These are phyloP conservation scores for Neobulgaria alba DNA, from an alignment of 2,329 filamentous ascomycete species.

Conservation along the genomic window DNA sequence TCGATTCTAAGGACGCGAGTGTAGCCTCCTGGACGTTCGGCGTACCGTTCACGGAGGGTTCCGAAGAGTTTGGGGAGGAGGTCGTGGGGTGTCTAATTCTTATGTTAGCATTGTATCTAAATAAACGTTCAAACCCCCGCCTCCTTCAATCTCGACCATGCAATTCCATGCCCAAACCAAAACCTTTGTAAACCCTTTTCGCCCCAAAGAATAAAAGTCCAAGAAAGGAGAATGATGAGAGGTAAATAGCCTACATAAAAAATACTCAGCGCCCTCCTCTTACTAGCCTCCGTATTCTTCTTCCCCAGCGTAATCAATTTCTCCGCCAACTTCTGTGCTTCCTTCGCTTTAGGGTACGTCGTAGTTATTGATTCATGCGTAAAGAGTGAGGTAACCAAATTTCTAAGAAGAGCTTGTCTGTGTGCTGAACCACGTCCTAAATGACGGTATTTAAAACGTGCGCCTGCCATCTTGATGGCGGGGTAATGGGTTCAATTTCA, in stretches of 20 bases:
- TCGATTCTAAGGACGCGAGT: slow-evolving; percentile 91
- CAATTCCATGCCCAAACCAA: too few species aligned
- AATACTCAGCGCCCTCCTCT: slow-evolving; percentile 65
- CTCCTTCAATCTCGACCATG: not conserved
- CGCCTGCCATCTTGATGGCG: slow-evolving; percentile 92
- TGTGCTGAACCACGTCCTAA: slow-evolving; percentile 80
- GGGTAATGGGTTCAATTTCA: too few species aligned
- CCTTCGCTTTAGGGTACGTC: slow-evolving; percentile 94
- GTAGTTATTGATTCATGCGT: slow-evolving; percentile 89
- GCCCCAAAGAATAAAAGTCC: too few species aligned
- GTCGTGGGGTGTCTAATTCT: slow-evolving; percentile 52
- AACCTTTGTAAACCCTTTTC: too few species aligned
- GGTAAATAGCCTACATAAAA: slow-evolving; percentile 67
- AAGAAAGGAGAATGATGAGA: not conserved
- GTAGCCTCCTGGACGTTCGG: slow-evolving; percentile 76
- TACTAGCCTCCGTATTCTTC: slow-evolving; percentile 77
- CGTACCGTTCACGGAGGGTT: slow-evolving; percentile 71
- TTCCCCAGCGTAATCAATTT: slow-evolving; percentile 92
- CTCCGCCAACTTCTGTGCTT: slow-evolving; percentile 87
- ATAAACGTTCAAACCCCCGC: not conserved
- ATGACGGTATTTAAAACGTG: slow-evolving; percentile 79
- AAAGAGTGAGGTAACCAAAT: slow-evolving; percentile 91
- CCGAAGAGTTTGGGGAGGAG: slow-evolving; percentile 84
- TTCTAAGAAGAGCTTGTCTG: slow-evolving; percentile 84
- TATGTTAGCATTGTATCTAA: slow-evolving; percentile 5